Conservation (phyloP, 2,329 filamentous ascomycete genomes). For the Arthrobotrys conoides region DNA sequence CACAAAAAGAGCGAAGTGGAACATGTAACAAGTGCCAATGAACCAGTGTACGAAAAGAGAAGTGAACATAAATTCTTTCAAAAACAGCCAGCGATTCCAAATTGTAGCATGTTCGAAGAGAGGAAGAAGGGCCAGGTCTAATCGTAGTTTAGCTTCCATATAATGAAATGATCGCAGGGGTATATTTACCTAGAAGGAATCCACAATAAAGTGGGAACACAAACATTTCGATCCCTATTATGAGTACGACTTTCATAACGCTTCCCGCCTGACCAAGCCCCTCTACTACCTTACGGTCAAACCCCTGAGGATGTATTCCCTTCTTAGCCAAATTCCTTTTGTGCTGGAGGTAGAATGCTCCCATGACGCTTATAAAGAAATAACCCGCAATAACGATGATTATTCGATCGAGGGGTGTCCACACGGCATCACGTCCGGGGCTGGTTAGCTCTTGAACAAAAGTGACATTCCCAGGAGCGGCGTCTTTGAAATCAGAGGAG, state of each 20-base stretch:
- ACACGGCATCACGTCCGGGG: slow-evolving; percentile 64
- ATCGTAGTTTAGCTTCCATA: slow-evolving; percentile 18
- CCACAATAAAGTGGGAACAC: slow-evolving; percentile 97
- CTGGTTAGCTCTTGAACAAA: slow-evolving; percentile 41
- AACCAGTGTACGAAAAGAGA: slow-evolving; percentile 99
- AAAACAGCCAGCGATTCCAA: slow-evolving; percentile 82
- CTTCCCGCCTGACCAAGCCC: slow-evolving; percentile 92
- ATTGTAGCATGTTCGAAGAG: slow-evolving; percentile 87
- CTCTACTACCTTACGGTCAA: slow-evolving; percentile 84
- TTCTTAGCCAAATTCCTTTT: slow-evolving; percentile 69
- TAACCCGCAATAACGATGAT: slow-evolving; percentile 87
- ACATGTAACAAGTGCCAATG: slow-evolving; percentile 98
- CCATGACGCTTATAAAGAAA: slow-evolving; percentile 79
- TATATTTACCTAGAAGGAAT: slow-evolving; percentile 74
- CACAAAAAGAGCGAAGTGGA: slow-evolving; percentile 98
- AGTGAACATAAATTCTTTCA: slow-evolving; percentile 82
- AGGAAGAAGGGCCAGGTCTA: slow-evolving; percentile 85
- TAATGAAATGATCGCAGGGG: not conserved
- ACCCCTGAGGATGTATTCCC: slow-evolving; percentile 71
- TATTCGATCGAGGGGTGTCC: slow-evolving; percentile 71
- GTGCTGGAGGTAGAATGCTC: slow-evolving; percentile 83
- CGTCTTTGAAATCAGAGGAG: slow-evolving; percentile 21
- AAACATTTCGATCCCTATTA: slow-evolving; percentile 99
- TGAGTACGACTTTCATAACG: slow-evolving; percentile 96
- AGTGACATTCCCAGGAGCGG: slow-evolving; percentile 23